Percentiles rank a stretch among this genome's conserved stretches.
phyloP scores from a whole-genome alignment of 139 green algal genomes.

The Chlamydomonas incerta region DNA sequence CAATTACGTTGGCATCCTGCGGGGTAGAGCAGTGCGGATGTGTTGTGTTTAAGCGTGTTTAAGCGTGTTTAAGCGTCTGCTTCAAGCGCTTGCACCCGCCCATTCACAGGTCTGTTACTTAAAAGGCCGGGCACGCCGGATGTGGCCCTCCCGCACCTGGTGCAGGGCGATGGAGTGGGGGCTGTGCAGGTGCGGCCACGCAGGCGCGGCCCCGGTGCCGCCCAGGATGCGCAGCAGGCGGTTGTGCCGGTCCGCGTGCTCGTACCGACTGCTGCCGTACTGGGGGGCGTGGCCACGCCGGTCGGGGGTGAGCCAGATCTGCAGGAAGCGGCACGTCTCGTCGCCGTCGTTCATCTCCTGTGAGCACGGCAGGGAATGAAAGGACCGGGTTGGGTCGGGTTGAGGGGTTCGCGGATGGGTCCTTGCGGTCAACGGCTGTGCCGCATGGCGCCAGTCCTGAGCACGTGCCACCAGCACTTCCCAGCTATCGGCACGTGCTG shows the following conservation, averaged over 20 bases:
- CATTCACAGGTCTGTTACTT: no score
- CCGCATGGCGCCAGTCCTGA: no score
- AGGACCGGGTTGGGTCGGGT: neutral
- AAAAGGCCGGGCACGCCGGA: neutral
- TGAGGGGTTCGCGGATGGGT: no score
- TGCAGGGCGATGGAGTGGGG: conserved; percentile 58
- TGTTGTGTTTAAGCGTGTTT: neutral
- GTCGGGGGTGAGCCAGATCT: conserved; percentile 85
- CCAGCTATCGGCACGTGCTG: no score
- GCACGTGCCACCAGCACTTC: no score
- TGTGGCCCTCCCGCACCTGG: neutral
- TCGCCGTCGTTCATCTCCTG: conserved; percentile 84
- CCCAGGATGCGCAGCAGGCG: conserved; percentile 78
- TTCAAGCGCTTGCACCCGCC: neutral
- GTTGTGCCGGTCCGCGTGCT: conserved; percentile 73
- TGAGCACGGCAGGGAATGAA: neutral
- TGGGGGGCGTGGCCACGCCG: conserved; percentile 71
- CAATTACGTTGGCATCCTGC: conserved; percentile 81
- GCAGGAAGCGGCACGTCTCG: conserved; percentile 78
- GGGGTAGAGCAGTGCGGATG: conserved; percentile 1
- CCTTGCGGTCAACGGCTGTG: no score
- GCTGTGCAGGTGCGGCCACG: conserved; percentile 40
- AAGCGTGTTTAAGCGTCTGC: neutral
- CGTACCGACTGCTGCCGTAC: conserved; percentile 61
- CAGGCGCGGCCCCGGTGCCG: conserved; percentile 52